A percentile compares a stretch with the other conserved stretches of the same genome.
These are phyloP conservation scores for Buxus sempervirens DNA, from an alignment of 164 flowering plant species.

Conservation along the genomic window DNA sequence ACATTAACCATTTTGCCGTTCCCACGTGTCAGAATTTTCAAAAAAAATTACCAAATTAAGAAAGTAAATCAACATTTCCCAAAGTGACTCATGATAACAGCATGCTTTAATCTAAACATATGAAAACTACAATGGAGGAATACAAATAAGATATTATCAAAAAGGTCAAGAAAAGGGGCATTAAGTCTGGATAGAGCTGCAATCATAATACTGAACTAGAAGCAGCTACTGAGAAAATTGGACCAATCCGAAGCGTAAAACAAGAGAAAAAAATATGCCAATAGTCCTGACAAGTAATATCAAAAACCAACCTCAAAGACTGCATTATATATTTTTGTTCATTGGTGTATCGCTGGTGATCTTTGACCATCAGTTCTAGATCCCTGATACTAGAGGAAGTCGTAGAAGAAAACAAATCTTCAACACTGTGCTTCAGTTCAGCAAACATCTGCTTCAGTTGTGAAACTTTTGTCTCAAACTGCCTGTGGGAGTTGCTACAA, in stretches of 20 bases:
- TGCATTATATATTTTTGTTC: conserved; percentile 95
- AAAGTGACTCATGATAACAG: no score
- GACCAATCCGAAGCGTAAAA: neutral
- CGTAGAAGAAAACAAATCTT: conserved; percentile 59
- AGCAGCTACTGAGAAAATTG: neutral
- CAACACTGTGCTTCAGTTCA: conserved; percentile 75
- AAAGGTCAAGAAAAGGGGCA: neutral
- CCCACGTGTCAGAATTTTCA: no score
- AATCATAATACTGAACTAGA: neutral
- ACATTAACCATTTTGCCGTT: no score
- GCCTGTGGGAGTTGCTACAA: conserved; percentile 72
- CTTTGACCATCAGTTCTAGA: conserved; percentile 61
- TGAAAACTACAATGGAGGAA: no score
- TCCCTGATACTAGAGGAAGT: conserved; percentile 50
- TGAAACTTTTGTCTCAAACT: conserved; percentile 77
- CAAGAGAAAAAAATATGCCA: neutral
- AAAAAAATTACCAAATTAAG: no score
- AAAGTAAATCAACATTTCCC: no score
- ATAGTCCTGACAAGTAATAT: neutral
- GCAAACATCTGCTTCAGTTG: conserved; percentile 70
- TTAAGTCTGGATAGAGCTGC: neutral
- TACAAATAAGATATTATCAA: no score
- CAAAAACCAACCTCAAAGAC: conserved; percentile 69
- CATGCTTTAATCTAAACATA: neutral
- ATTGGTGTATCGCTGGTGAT: conserved; percentile 54